Evolutionary conservation across 129 eudicot species (phyloP).

Genomic region (Pulicaria dysenterica): DNA sequence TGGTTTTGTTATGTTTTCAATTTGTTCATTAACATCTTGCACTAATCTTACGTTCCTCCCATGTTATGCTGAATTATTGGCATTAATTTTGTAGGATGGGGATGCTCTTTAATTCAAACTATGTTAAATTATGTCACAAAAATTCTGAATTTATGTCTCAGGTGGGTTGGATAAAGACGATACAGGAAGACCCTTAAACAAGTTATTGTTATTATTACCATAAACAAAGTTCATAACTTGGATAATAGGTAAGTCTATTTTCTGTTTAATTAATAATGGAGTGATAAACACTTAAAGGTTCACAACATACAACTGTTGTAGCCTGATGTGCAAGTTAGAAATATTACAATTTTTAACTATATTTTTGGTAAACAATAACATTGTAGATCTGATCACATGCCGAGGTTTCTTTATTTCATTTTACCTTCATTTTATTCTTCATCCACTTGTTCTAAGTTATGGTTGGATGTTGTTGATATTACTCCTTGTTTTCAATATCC

Average conservation of each 20-base stretch:
- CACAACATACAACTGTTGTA: constrained; percentile 25
- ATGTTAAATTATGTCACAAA: constrained; percentile 13
- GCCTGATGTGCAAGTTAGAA: constrained; percentile 25
- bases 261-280: constrained; percentile 16
- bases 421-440: constrained; percentile 29
- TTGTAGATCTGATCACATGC: constrained; percentile 39
- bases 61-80: constrained; percentile 42
- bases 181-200: neutral
- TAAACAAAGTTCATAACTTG: neutral
- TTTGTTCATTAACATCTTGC: constrained; percentile 23
- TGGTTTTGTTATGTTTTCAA: constrained; percentile 12
- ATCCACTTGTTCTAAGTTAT: constrained; percentile 10
- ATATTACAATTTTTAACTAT: constrained; percentile 6
- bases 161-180: neutral
- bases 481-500: no score
- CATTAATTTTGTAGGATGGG: constrained; percentile 27
- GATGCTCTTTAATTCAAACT: constrained; percentile 7
- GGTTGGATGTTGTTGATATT: neutral
- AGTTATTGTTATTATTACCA: neutral
- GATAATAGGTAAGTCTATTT: neutral
- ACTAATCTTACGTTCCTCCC: constrained; percentile 38
- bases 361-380: constrained; percentile 17
- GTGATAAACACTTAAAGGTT: constrained; percentile 37
- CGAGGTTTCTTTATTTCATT: constrained; percentile 25
- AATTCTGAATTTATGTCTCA: neutral